A percentile compares a stretch with the other conserved stretches of the same genome.
Conservation (phyloP, 768 basidiomycete species). For the Boletus pseudopeckii region DNA sequence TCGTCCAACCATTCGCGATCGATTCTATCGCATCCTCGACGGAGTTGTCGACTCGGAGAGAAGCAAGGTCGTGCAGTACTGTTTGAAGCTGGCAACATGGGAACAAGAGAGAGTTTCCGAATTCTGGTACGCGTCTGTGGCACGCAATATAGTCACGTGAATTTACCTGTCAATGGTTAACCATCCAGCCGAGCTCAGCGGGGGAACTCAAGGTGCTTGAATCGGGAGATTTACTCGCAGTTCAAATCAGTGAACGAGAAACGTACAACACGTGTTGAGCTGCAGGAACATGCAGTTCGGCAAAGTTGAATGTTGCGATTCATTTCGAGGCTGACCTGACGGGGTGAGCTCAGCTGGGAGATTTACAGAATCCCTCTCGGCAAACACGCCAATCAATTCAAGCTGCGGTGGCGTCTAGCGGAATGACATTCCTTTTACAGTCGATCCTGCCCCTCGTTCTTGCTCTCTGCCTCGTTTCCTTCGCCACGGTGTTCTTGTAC, state of each 20-base stretch:
- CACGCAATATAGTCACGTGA: too few relatives aligned
- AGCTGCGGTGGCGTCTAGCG: slow-evolving; percentile 1
- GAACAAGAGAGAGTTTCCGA: too few relatives aligned
- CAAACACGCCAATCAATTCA: slow-evolving; percentile 6
- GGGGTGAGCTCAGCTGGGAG: neutral
- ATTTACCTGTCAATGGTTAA: too few relatives aligned
- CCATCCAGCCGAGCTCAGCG: too few relatives aligned
- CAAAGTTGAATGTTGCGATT: neutral
- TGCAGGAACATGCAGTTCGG: neutral
- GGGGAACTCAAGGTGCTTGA: neutral
- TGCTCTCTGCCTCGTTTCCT: slow-evolving; percentile 15
- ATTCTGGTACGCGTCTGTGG: too few relatives aligned
- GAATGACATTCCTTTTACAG: neutral
- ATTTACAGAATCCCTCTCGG: neutral
- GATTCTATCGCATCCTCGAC: slow-evolving; percentile 56
- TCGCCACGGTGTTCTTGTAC: slow-evolving; percentile 5
- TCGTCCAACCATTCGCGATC: slow-evolving; percentile 58
- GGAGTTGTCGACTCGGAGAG: slow-evolving; percentile 53
- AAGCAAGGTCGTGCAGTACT: slow-evolving; percentile 36
- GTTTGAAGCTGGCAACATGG: too few relatives aligned
- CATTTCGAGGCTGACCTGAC: neutral
- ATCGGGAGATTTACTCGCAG: neutral
- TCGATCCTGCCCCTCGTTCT: slow-evolving; percentile 20
- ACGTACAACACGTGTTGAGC: neutral
- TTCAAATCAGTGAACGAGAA: neutral